A percentile compares a stretch with the other conserved stretches of the same genome.
Evolutionary conservation across 257 asterid genomes (phyloP).

Genomic region (Avicennia marina): DNA sequence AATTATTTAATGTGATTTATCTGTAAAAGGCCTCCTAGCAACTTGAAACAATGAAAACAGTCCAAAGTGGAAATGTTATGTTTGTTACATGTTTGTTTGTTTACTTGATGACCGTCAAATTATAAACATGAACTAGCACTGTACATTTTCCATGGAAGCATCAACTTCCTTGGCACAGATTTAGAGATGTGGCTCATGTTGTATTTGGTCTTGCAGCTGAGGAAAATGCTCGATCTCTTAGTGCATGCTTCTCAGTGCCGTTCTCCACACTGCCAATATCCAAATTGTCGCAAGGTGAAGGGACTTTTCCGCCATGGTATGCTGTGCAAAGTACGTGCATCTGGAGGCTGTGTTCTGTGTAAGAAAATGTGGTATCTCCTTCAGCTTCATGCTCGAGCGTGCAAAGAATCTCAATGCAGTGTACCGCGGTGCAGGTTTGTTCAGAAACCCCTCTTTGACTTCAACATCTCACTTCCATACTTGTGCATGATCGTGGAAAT

Average conservation of each 20-base stretch:
- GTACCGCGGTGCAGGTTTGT: constrained; percentile 96
- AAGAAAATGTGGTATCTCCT: constrained; percentile 99
- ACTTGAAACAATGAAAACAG: not conserved
- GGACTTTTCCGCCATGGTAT: constrained; percentile 97
- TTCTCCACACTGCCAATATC: constrained; percentile 69
- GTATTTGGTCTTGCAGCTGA: constrained; percentile 54
- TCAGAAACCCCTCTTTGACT: constrained; percentile 5
- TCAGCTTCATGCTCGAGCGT: constrained; percentile 91
- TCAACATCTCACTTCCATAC: not conserved
- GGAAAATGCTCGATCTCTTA: constrained; percentile 91
- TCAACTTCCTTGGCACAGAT: not conserved
- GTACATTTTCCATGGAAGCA: not conserved
- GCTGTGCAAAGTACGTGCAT: constrained; percentile 77
- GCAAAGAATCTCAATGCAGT: constrained; percentile 84
- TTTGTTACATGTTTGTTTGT: not conserved
- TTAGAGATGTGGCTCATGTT: constrained; percentile 17
- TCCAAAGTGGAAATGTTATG: not conserved
- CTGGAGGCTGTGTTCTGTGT: constrained; percentile 87
- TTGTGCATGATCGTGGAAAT: too few relatives aligned
- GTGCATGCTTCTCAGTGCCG: constrained; percentile 98
- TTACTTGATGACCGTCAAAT: not conserved
- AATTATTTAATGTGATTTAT: not conserved
- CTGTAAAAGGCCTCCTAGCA: not conserved
- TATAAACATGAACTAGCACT: not conserved
- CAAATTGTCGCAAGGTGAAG: constrained; percentile 94